Percentiles rank a stretch among this genome's conserved stretches.
These are phyloP conservation scores for Phytopythium oedochilum DNA, from an alignment of 352 stramenopile species.

Conservation along the genomic window DNA sequence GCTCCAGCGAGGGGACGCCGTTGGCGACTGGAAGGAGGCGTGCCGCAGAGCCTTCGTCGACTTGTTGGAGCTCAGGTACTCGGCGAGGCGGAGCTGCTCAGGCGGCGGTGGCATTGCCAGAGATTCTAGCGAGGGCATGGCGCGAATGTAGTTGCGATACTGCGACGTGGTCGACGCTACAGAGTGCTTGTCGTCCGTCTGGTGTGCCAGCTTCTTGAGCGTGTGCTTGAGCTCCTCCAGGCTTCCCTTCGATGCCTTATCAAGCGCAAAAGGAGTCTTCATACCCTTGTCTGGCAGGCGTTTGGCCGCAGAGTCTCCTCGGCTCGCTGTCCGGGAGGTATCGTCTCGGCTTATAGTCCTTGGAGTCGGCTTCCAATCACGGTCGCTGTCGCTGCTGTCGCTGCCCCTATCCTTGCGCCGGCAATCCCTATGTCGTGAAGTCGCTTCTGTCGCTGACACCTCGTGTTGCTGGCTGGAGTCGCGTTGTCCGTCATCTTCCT, in stretches of 20 bases:
- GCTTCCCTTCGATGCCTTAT: conserved; percentile 4
- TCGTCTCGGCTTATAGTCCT: not conserved
- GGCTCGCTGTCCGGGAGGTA: not conserved
- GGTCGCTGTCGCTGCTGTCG: not conserved
- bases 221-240: conserved; percentile 71
- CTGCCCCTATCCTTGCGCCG: not conserved
- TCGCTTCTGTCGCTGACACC: not conserved
- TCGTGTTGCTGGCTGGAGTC: not conserved
- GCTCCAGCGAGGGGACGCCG: conserved; percentile 5
- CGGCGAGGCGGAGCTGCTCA: conserved; percentile 18
- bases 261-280: conserved; percentile 3
- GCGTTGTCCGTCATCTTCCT: not conserved
- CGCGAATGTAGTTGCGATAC: conserved; percentile 23
- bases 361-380: not conserved
- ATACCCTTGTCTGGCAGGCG: not conserved
- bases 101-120: conserved; percentile 5
- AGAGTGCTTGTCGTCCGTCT: conserved; percentile 16
- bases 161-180: conserved; percentile 8
- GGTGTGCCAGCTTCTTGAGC: conserved; percentile 48
- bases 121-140: conserved; percentile 11
- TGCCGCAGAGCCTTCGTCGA: conserved; percentile 11
- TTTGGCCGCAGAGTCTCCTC: not conserved
- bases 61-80: conserved; percentile 6
- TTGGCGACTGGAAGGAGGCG: conserved; percentile 19
- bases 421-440: too few relatives aligned